These are phyloP conservation scores for Tilletia horrida DNA, from an alignment of 1,284 basidiomycete species.

Conservation along the genomic window DNA sequence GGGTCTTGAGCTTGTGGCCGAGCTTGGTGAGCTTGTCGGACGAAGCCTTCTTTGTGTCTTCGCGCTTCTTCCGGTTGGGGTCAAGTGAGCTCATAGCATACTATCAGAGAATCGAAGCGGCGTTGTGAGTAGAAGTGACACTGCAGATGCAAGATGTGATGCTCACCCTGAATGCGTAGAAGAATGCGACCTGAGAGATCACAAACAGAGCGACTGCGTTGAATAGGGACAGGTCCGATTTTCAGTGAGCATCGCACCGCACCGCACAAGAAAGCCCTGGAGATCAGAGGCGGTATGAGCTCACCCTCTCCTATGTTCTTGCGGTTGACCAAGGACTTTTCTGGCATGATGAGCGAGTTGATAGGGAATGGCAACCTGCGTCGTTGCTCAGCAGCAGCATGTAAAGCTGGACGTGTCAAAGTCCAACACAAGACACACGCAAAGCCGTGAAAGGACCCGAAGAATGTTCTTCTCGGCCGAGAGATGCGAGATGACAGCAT, in stretches of 20 bases:
- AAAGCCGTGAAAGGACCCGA: too few species aligned
- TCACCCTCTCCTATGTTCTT: slow-evolving; percentile 18
- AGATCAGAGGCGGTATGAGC: neutral
- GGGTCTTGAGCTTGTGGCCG: slow-evolving; percentile 37
- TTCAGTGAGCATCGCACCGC: neutral
- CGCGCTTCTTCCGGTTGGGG: slow-evolving; percentile 53
- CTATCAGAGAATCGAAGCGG: slow-evolving; percentile 23
- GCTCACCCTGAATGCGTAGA: slow-evolving; percentile 55
- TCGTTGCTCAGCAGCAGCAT: neutral
- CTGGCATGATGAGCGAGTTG: neutral
- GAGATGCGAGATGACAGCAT: too few species aligned
- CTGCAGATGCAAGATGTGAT: neutral
- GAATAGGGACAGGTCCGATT: neutral
- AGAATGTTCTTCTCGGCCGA: too few species aligned
- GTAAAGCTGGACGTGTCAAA: too few species aligned
- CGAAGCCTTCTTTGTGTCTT: slow-evolving; percentile 50
- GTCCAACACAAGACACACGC: too few species aligned
- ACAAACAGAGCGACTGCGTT: slow-evolving; percentile 41
- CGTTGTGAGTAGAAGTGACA: neutral
- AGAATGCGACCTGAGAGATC: slow-evolving; percentile 55
- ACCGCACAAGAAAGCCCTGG: too few species aligned
- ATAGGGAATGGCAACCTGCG: too few species aligned
- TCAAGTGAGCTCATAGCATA: slow-evolving; percentile 55
- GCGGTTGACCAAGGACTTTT: neutral
- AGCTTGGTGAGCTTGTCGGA: slow-evolving; percentile 50